Evolutionary conservation across 345 rosid genomes (phyloP), one percentile per base, ranked within the genome.

Genomic region (Gossypium arboreum): DNA sequence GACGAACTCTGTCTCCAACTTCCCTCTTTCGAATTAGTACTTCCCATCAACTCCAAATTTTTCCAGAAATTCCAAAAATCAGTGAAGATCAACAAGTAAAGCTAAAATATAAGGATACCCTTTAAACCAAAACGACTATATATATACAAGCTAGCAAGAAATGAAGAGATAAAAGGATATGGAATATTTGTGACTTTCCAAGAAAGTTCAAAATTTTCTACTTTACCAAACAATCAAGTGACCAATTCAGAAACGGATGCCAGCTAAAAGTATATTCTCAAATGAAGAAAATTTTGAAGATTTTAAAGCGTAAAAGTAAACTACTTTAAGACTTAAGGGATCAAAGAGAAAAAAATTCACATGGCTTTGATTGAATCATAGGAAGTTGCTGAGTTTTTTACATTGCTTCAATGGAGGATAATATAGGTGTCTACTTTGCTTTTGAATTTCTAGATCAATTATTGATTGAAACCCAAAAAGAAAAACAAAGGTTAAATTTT

Each of bases 41-140:
- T 77, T 48, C 98, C 98, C 98, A 94, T 94, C 74, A 83, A 78
- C 74, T 71, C 56, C 71, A 73, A 70, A 0, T 68, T 73, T 84
- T 61, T 67, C 20, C 70, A 60, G n/a, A 29, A 45, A 17, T 70
- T 75, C 48, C 73, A 9, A 48, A 68, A 66, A 56, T 41, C 70
- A 62, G 68, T 60, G 50, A 15, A 43, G 56, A 54, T 47, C 59
- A 57, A 60, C 24, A 39, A 59, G 68, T 50, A 72, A 55, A 29
- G 72, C 17, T 7, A 44, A 56, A 63, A 47, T n/a, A 54, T 43
- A 72, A 59, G 9, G 34, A 56, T 7, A 29, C 17, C 11, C 76
- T 47, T n/a, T 27, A n/a, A 18, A 61, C 45, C 7, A 29, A 50
- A 44, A 18, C 18, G 8, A 22, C 17, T 60, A 27, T 25, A 48